Conservation (phyloP, 2,329 filamentous ascomycete genomes). For the Penicillium sp. region DNA sequence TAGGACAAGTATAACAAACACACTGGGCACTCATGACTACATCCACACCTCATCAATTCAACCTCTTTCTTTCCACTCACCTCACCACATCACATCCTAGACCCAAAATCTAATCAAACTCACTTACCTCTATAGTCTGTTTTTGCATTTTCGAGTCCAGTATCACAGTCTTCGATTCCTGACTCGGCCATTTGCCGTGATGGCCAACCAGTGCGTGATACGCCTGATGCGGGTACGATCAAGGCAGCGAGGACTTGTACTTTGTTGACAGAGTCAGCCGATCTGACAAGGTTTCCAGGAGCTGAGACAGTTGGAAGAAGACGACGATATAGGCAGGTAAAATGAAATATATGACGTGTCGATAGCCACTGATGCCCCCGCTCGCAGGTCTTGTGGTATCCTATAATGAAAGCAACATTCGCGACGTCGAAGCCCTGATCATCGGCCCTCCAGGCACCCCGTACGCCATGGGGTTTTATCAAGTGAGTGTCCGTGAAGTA, state of each 20-base stretch:
- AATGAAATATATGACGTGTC: not conserved
- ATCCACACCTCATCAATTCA: too few species aligned
- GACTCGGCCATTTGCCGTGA: not conserved
- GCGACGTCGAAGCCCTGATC: slow-evolving; percentile 79
- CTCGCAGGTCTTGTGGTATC: slow-evolving; percentile 74
- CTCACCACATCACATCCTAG: too few species aligned
- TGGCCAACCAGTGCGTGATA: slow-evolving; percentile 13
- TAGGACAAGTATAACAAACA: too few species aligned
- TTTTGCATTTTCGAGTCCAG: too few species aligned
- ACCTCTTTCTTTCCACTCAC: too few species aligned
- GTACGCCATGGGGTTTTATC: slow-evolving; percentile 96
- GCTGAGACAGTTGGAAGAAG: slow-evolving; percentile 8
- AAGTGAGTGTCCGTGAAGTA: slow-evolving; percentile 51
- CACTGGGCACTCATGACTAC: too few species aligned
- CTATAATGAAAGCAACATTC: slow-evolving; percentile 80
- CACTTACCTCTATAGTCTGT: too few species aligned
- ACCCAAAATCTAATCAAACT: too few species aligned
- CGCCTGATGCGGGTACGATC: slow-evolving; percentile 13
- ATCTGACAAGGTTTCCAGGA: slow-evolving; percentile 5
- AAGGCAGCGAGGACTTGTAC: not conserved
- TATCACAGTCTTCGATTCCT: too few species aligned
- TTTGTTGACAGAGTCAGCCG: not conserved
- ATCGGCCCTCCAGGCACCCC: slow-evolving; percentile 90
- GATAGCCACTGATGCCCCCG: not conserved
- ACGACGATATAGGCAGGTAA: slow-evolving; percentile 1